phyloP scores from a whole-genome alignment of 1,139 yeast species.

The Taphrina populina region DNA sequence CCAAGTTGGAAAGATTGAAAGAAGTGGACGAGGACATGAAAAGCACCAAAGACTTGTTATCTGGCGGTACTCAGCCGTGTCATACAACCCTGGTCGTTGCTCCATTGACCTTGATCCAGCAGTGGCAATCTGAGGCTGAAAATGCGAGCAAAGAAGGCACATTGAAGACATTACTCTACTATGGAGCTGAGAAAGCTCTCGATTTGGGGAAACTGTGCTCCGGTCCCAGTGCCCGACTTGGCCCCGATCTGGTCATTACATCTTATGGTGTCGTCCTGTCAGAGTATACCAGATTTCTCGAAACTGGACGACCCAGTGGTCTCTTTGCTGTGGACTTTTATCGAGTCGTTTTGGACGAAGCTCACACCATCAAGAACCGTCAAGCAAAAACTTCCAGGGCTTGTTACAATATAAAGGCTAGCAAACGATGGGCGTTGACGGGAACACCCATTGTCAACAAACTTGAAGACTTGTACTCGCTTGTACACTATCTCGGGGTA shows the following conservation, averaged over 20 bases:
- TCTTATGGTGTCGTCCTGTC: slow-evolving; percentile 84
- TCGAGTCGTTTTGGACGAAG: slow-evolving; percentile 85
- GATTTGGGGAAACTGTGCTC: slow-evolving; percentile 51
- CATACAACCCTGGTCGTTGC: slow-evolving; percentile 77
- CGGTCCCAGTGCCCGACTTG: slow-evolving; percentile 42
- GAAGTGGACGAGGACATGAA: not conserved
- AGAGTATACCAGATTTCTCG: slow-evolving; percentile 48
- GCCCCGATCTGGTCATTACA: slow-evolving; percentile 75
- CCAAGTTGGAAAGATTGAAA: slow-evolving; percentile 28
- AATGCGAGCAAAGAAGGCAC: slow-evolving; percentile 50
- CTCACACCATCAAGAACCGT: slow-evolving; percentile 83
- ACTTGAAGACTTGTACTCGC: slow-evolving; percentile 78
- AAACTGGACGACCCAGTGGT: slow-evolving; percentile 47
- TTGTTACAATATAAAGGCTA: slow-evolving; percentile 61
- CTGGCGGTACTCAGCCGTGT: slow-evolving; percentile 45
- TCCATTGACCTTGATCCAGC: slow-evolving; percentile 85
- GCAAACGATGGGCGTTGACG: slow-evolving; percentile 79
- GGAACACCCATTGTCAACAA: slow-evolving; percentile 94
- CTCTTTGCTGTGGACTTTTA: slow-evolving; percentile 72
- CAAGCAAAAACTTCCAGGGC: slow-evolving; percentile 80
- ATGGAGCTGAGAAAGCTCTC: slow-evolving; percentile 59
- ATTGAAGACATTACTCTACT: slow-evolving; percentile 54
- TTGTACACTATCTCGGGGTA: slow-evolving; percentile 68
- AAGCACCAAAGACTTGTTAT: slow-evolving; percentile 10
- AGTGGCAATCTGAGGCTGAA: slow-evolving; percentile 81